These are phyloP conservation scores for Erysimum cheiri DNA, from an alignment of 441 rosid species.

Conservation along the genomic window DNA sequence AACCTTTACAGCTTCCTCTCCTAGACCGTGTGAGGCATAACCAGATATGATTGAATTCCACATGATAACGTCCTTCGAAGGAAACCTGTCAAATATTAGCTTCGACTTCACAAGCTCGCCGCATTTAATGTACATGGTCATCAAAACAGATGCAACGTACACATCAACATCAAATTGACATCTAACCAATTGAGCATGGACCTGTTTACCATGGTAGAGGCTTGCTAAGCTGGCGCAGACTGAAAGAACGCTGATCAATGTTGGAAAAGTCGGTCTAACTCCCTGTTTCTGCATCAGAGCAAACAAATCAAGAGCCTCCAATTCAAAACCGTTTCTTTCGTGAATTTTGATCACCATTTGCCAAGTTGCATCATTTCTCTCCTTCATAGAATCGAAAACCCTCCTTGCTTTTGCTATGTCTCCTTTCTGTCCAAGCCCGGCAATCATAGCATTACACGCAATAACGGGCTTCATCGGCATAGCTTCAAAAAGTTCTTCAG, in stretches of 20 bases:
- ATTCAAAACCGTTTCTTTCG: conserved; percentile 62
- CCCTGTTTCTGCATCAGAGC: conserved; percentile 59
- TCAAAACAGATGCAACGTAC: conserved; percentile 67
- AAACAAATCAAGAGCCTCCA: conserved; percentile 62
- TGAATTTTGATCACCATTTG: conserved; percentile 60
- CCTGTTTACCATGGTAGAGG: conserved; percentile 67
- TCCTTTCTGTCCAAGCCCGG: conserved; percentile 56
- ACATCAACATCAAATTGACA: conserved; percentile 56
- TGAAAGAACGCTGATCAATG: conserved; percentile 60
- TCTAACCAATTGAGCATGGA: conserved; percentile 65
- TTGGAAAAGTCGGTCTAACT: conserved; percentile 56
- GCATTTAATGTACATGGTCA: conserved; percentile 72
- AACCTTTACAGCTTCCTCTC: conserved; percentile 58
- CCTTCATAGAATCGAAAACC: conserved; percentile 55
- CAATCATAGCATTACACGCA: conserved; percentile 66
- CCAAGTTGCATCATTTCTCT: conserved; percentile 65
- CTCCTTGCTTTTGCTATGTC: conserved; percentile 55
- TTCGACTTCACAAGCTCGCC: conserved; percentile 63
- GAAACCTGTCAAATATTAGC: conserved; percentile 56
- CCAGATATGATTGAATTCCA: conserved; percentile 74
- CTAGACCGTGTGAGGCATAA: conserved; percentile 67
- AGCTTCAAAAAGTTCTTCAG: conserved; percentile 56
- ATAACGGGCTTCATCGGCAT: conserved; percentile 56
- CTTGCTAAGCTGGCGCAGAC: conserved; percentile 71
- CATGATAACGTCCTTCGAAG: conserved; percentile 62